phyloP scores from a whole-genome alignment of 2,329 filamentous ascomycete genomes.

The Aquanectria penicillioides region DNA sequence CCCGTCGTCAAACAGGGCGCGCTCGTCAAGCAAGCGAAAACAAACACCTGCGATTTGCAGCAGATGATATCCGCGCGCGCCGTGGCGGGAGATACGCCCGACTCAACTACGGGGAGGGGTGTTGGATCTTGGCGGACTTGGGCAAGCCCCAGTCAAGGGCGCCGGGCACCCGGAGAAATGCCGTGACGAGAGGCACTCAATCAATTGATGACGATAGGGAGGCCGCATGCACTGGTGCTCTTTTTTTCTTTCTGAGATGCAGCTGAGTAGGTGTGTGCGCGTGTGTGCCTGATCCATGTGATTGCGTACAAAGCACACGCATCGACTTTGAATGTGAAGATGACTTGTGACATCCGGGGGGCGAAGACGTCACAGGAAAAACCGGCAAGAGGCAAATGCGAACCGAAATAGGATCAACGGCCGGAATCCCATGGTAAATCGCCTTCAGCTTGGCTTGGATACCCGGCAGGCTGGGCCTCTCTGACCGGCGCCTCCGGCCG shows the following conservation, averaged over 20 bases:
- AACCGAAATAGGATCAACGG: slow-evolving; percentile 14
- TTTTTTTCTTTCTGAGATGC: too few species aligned
- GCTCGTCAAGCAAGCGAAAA: slow-evolving; percentile 6
- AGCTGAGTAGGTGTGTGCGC: too few species aligned
- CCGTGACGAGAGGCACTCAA: slow-evolving; percentile 12
- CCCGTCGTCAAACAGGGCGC: too few species aligned
- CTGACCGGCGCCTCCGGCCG: slow-evolving; percentile 24
- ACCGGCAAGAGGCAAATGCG: not conserved
- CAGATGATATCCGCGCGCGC: not conserved
- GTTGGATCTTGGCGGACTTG: slow-evolving; percentile 12
- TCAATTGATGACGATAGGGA: slow-evolving; percentile 5
- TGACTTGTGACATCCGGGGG: not conserved
- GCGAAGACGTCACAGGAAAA: not conserved
- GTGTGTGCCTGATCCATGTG: too few species aligned
- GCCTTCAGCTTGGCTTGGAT: not conserved
- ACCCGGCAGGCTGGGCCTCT: slow-evolving; percentile 15
- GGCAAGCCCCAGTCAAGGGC: slow-evolving; percentile 13
- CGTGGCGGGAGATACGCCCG: not conserved
- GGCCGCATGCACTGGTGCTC: not conserved
- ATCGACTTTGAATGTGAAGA: not conserved
- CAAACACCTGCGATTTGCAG: too few species aligned
- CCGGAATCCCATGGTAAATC: slow-evolving; percentile 7
- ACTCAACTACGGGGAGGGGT: too few species aligned
- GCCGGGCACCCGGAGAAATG: slow-evolving; percentile 36
- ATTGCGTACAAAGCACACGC: not conserved